Conservation (phyloP, 2,329 filamentous ascomycete genomes). For the Sclerotiophoma versabilis region DNA sequence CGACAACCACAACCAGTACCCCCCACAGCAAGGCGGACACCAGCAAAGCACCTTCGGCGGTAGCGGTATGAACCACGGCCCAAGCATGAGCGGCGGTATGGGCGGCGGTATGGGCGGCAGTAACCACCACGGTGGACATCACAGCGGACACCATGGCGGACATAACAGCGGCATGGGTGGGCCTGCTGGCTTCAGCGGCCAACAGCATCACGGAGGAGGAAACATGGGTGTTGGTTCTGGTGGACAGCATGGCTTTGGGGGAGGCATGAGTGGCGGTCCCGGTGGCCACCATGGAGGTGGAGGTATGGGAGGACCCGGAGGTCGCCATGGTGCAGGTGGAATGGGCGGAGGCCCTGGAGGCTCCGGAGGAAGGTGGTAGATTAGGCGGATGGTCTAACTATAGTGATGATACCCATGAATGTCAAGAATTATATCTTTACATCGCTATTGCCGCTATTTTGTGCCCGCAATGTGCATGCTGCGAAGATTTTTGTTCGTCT, state of each 20-base stretch:
- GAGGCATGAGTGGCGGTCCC: background rate
- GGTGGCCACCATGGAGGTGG: background rate
- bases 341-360: background rate
- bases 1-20: background rate
- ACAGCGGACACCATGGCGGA: conserved; percentile 1
- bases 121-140: background rate
- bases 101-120: no score
- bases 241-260: background rate
- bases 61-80: background rate
- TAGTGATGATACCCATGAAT: background rate
- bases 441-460: no score
- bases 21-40: background rate
- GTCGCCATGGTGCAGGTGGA: no score
- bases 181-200: background rate
- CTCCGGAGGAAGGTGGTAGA: conserved; percentile 3
- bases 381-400: background rate
- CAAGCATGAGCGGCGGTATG: conserved; percentile 1
- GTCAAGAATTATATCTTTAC: no score
- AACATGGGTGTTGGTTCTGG: background rate
- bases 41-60: conserved; percentile 1
- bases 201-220: background rate
- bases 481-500: no score
- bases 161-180: conserved; percentile 1
- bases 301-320: no score
- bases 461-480: no score